Conservation (phyloP, 768 basidiomycete species). For the Hygrophorus pudorinus region DNA sequence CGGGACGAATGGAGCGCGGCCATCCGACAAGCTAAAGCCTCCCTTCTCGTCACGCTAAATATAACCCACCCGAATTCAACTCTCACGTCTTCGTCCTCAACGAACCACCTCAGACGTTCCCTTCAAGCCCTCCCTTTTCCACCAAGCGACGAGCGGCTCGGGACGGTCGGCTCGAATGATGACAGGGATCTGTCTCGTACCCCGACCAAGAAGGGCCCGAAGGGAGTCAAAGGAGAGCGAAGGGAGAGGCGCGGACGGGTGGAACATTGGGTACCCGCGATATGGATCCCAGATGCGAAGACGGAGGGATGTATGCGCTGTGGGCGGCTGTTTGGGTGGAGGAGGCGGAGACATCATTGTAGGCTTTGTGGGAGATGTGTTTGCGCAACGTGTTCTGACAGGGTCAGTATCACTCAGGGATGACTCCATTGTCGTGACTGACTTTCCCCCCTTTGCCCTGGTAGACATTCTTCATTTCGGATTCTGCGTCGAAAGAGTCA, state of each 20-base stretch:
- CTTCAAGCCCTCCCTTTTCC: slow-evolving; percentile 66
- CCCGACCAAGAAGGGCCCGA: slow-evolving; percentile 7
- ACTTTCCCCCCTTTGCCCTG: too few relatives aligned
- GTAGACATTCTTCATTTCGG: slow-evolving; percentile 79
- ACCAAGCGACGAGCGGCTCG: slow-evolving; percentile 39
- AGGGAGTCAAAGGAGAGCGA: slow-evolving; percentile 14
- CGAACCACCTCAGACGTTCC: slow-evolving; percentile 61
- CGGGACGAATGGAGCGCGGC: slow-evolving; percentile 56
- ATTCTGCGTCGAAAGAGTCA: slow-evolving; percentile 34
- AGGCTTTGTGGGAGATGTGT: slow-evolving; percentile 79
- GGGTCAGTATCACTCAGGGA: slow-evolving; percentile 36
- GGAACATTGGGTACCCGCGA: slow-evolving; percentile 80
- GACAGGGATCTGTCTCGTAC: too few relatives aligned
- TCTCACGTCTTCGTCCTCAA: slow-evolving; percentile 67
- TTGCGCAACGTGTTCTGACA: slow-evolving; percentile 73
- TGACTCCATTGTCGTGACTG: background rate
- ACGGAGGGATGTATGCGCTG: slow-evolving; percentile 85
- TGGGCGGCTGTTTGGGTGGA: slow-evolving; percentile 63
- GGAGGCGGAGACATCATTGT: slow-evolving; percentile 78
- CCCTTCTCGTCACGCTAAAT: slow-evolving; percentile 61
- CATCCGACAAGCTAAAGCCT: slow-evolving; percentile 61
- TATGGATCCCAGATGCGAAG: slow-evolving; percentile 87
- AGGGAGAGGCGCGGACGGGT: slow-evolving; percentile 41
- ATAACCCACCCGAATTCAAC: slow-evolving; percentile 72
- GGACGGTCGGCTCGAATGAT: slow-evolving; percentile 14